Evolutionary conservation across 164 flowering plant genomes (phyloP), one percentile per base, ranked within the genome.

Genomic region (Litsea cubeba): DNA sequence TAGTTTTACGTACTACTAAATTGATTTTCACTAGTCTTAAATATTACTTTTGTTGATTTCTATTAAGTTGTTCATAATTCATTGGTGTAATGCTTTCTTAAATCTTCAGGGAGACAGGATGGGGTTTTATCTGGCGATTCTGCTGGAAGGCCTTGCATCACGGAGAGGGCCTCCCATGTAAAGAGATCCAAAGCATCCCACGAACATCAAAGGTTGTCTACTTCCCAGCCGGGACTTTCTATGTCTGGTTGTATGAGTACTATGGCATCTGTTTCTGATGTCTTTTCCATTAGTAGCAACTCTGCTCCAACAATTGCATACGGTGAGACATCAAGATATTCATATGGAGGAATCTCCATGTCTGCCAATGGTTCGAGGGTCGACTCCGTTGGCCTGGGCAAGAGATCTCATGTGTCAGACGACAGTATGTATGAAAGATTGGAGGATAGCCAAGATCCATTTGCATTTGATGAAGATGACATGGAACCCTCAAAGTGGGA

Each of bases 401-500:
- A 79, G 76, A 85, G 72, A 72, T 62, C 71, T 20, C 70, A 67
- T 62, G 71, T 68, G 65, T 4, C 78, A 57, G 81, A 79, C 63
- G 79, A 72, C 71, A 71, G 28, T 12, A 72, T 60, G 18, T 46
- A 66, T 82, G 84, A 73, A 26, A 54, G 64, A 73, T 72, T 77
- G 54, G 88, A 87, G 74, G 91, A 88, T 65, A 85, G 82, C 77
- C 86, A 84, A 76, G 99, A 93, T 85, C 98, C 99, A 75, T 95
- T 87, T 89, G 97, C 95, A 74, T 95, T 95, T 83, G 89, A 92
- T 82, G 96, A 88, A 74, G 92, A 84, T 74, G 98, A 91, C 2
- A 78, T 80, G 54, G 81, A 78, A 76, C 97, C 92, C 35, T 86
- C 97, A 1, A 92, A 88, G 78, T 96, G 99, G 99, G 98, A 94